Base-by-base conservation (phyloP, 2,329 filamentous ascomycete genomes). In the Ampelomyces quisqualis region DNA sequence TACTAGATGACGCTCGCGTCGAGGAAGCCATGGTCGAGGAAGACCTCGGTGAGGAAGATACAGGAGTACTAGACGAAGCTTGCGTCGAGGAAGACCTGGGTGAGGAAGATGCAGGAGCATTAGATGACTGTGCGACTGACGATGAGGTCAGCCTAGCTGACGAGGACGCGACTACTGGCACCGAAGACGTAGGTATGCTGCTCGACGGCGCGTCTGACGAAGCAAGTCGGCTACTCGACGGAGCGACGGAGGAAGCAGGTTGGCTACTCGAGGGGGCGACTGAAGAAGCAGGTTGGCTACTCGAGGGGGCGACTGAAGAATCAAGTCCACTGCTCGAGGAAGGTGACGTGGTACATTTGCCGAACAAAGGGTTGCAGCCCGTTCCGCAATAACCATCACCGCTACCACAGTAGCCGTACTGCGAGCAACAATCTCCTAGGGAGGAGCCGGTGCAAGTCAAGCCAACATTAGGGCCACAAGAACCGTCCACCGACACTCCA, bases 361-460 rank as follows among this genome's bases (percentile, higher is more conserved):
- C 47, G 13, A 40, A 51, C 2, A 26, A 21, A 15, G 38, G 27
- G 9, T 48, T 30, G 31, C 48, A 51, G 1, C 26, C 36, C 2
- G 8, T 27, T 11, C 42, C 39, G 19, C 41, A 45, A 15, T 48
- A 26, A 2, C 6, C 36, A 5, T 28, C 31, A 7, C 52, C 50
- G 31, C 39, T 47, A 22, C 63, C 60, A 36, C 73, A 76, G 47
- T 58, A 66, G 14, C 70, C 70, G 43, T 64, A 66, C 36, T 55
- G 53, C 14, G 67, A 71, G 59, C 72, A 75, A 58, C 73, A 75
- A 40, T 68, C 55, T 7, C 73, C 72, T 42, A 65, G 67, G 10
- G 49, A 30, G 45, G 50, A 58, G 13, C 57, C 53, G 7, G 48
- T 34, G 38, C 59, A 64, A n/a, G 46, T 53, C 28, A 38, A 57